These are phyloP conservation scores for Endoconidiophora polonica DNA, from an alignment of 2,329 filamentous ascomycete species.

Conservation along the genomic window DNA sequence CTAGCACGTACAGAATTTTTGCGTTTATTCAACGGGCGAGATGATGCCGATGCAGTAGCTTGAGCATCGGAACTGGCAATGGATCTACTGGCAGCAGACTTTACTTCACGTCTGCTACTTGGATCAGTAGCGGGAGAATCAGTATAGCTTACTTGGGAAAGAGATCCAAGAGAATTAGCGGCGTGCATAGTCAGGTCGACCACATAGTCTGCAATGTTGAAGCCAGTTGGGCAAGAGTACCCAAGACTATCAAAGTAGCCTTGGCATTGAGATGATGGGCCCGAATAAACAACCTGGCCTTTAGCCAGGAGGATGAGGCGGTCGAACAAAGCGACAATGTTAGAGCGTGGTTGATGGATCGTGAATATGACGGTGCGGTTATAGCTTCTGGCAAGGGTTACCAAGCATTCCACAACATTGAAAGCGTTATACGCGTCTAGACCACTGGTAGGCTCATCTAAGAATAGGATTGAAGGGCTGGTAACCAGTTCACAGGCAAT, in stretches of 20 bases:
- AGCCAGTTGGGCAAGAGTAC: slow-evolving; percentile 84
- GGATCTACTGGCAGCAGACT: slow-evolving; percentile 75
- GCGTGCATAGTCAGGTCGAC: slow-evolving; percentile 98
- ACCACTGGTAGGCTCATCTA: slow-evolving; percentile 93
- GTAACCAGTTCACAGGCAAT: slow-evolving; percentile 97
- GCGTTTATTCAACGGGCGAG: slow-evolving; percentile 42
- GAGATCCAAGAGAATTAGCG: slow-evolving; percentile 37
- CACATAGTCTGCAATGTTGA: slow-evolving; percentile 97
- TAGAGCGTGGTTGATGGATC: slow-evolving; percentile 93
- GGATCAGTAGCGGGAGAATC: slow-evolving; percentile 55
- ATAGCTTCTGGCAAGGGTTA: slow-evolving; percentile 87
- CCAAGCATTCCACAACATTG: slow-evolving; percentile 92
- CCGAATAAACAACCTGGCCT: slow-evolving; percentile 83
- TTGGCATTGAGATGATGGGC: slow-evolving; percentile 76
- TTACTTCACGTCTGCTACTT: slow-evolving; percentile 75
- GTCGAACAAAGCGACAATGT: slow-evolving; percentile 95
- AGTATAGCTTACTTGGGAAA: slow-evolving; percentile 33
- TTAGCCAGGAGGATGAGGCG: slow-evolving; percentile 80
- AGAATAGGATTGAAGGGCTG: slow-evolving; percentile 88
- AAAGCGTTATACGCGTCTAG: slow-evolving; percentile 95
- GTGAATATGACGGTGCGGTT: slow-evolving; percentile 96
- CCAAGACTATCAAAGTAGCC: slow-evolving; percentile 83
- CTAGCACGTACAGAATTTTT: slow-evolving; percentile 67
- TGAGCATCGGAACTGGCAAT: slow-evolving; percentile 58
- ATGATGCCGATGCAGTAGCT: slow-evolving; percentile 40